Base-by-base conservation (phyloP, 2,329 filamentous ascomycete genomes). In the Fusarium xyrophilum region DNA sequence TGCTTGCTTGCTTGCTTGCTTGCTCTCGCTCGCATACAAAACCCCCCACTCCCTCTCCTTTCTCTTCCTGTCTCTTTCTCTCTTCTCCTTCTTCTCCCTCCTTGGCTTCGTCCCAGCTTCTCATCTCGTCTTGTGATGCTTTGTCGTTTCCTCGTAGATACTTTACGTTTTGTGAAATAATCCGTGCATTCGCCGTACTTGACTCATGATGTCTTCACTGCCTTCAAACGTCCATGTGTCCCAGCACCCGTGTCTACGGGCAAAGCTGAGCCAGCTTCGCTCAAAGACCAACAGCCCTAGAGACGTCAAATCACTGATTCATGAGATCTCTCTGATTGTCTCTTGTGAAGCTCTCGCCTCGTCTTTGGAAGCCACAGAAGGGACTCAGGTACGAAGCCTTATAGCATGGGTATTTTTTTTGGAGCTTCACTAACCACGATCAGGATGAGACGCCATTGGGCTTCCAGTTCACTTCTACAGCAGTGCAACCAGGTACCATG, bases 191-290 rank as follows among this genome's bases (percentile, higher is more conserved):
- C 21, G 35, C 35, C 33, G 21, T 38, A 43, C 40, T 38, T 33
- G 27, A 30, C 48, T 32, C 44, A 72, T 52, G 62, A 81, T 81
- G 79, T 57, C 76, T 48, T 75, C 75, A 17, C 79, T 89, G 43
- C 86, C 86, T 13, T 67, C 84, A 72, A 89, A 90, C 75, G 87
- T 90, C 65, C 93, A 96, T 81, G 82, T 97, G 77, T 97, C 93
- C 39, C 83, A 83, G 19, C 95, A 98, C 79, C 95, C 95, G 36
- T 97, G 93, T 80, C 85, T 97, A 42, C 85, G 86, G 73, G 93
- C 91, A 72, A 98, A 98, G 84, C 88, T 98, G 74, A 94, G 92
- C 72, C 92, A 96, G 81, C 88, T 98, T 47, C 91, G 95, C 63
- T 96, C 92, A 40, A 84, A 87, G 59, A 84, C 83, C 42, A 88